Percentiles rank a stretch among this genome's conserved stretches.
phyloP scores from a whole-genome alignment of 805 yeast genomes.

The Jamesozyma rosinii region DNA sequence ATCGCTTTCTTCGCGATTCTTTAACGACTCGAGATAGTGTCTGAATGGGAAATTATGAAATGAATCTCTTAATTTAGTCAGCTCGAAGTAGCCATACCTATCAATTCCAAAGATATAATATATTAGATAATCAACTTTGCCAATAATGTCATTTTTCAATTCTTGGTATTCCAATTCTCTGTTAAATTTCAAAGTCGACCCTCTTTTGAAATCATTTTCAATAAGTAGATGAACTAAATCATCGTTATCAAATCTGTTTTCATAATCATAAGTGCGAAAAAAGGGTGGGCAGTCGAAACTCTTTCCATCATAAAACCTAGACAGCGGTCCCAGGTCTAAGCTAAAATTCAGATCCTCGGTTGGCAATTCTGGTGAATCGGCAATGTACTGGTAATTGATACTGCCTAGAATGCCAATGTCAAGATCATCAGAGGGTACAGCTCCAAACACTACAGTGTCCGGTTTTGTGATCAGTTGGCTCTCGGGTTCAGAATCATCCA shows the following conservation, averaged over 20 bases:
- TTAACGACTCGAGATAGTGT: constrained; percentile 11
- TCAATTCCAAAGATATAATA: constrained; percentile 22
- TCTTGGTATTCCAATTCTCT: constrained; percentile 23
- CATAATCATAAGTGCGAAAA: constrained; percentile 14
- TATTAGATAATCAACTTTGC: constrained; percentile 13
- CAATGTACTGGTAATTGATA: neutral
- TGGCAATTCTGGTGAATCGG: constrained; percentile 1
- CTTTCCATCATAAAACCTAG: constrained; percentile 1
- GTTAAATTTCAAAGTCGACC: constrained; percentile 12
- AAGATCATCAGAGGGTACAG: neutral
- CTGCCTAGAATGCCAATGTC: neutral
- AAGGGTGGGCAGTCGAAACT: constrained; percentile 18
- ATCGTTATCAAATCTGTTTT: constrained; percentile 17
- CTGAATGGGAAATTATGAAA: constrained; percentile 14
- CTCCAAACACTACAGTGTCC: neutral
- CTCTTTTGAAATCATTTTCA: constrained; percentile 10
- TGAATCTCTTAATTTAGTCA: constrained; percentile 15
- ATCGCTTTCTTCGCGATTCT: constrained; percentile 1
- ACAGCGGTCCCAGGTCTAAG: neutral
- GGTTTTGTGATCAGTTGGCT: neutral
- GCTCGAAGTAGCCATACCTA: constrained; percentile 18
- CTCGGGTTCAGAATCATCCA: neutral
- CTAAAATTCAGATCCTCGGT: neutral
- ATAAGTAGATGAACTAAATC: constrained; percentile 14
- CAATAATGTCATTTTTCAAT: constrained; percentile 5